Base-by-base conservation (phyloP, 148 eudicot genomes). In the Arbutus unedo region DNA sequence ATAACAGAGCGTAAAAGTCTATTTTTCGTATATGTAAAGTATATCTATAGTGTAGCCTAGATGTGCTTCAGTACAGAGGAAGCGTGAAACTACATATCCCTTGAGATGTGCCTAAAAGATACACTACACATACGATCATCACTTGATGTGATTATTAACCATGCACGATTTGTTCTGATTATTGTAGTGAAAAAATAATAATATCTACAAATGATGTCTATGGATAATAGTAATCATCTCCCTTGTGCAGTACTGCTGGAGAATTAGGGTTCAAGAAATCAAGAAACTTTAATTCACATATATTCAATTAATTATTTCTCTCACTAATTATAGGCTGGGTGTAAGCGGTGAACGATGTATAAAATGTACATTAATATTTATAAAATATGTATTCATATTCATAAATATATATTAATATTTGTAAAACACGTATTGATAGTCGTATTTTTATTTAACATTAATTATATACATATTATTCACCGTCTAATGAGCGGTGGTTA, bases 1-100 rank as follows among this genome's bases (percentile, higher is more conserved):
- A 31, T 1, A 31, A 31, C 1, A 31, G 38, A 31, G 38, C 38
- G 38, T 31, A 0, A 31, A 31, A 31, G 38, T 31, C 38, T 31
- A 31, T 0, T 31, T 31, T 31, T 31, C 38, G 38, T 31, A 1
- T 31, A 31, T 31, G 0, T 31, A 31, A 31, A 31, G 38, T 31
- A 31, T 6, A 25, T 23, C 14, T 64, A 11, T 3, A 9, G 70
- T 64, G 10, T 21, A 23, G 70, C 70, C 41, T 62, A 9, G 21
- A 13, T 11, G 16, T 54, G 56, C 56, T 4, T 16, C 2, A 9
- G 14, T 13, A 7, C 1, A 23, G 25, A 64, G 44, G 71, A 66
- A 66, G 71, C 71, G 71, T 66, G 71, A 66, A 38, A 38, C 71
- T 10, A 25, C 70, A 64, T 64, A 23, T 64, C 70, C 70, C 70